A percentile compares a stretch with the other conserved stretches of the same genome.
Evolutionary conservation across 2,329 filamentous ascomycete genomes (phyloP).

Genomic region (Sphaerulina vaccinii): DNA sequence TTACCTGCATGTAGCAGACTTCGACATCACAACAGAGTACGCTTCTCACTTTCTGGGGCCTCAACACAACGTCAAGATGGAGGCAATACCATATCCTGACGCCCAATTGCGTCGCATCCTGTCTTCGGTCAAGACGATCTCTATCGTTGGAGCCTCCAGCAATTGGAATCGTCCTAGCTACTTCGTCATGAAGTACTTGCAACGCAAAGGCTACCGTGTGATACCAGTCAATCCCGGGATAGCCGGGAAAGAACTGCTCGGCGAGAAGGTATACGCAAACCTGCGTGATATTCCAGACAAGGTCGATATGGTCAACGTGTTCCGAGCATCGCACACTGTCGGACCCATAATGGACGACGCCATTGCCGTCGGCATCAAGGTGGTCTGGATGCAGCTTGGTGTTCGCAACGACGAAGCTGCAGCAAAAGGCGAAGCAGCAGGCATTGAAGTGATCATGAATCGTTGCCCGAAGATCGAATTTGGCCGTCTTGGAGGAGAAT

Average conservation of each 20-base stretch:
- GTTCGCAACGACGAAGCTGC: slow-evolving; percentile 22
- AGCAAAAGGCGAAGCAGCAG: slow-evolving; percentile 19
- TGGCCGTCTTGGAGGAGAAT: slow-evolving; percentile 20
- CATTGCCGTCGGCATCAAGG: slow-evolving; percentile 16
- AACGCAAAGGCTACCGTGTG: slow-evolving; percentile 23
- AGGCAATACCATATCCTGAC: slow-evolving; percentile 20
- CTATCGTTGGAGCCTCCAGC: slow-evolving; percentile 20
- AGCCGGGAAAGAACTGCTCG: slow-evolving; percentile 20
- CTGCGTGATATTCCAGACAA: slow-evolving; percentile 20
- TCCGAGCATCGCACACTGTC: slow-evolving; percentile 19
- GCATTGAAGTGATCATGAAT: slow-evolving; percentile 22
- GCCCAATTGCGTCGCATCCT: slow-evolving; percentile 22
- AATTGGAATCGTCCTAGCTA: slow-evolving; percentile 24
- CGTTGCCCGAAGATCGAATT: slow-evolving; percentile 24
- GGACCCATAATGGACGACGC: slow-evolving; percentile 21
- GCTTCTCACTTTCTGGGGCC: too few species aligned
- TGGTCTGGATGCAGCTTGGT: slow-evolving; percentile 23
- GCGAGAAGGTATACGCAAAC: slow-evolving; percentile 19
- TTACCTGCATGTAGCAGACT: too few species aligned
- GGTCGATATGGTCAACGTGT: slow-evolving; percentile 23
- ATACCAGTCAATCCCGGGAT: slow-evolving; percentile 22
- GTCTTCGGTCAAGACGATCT: slow-evolving; percentile 19
- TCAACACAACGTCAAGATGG: too few species aligned
- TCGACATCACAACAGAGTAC: too few species aligned
- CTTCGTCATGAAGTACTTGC: slow-evolving; percentile 23